A percentile compares a stretch with the other conserved stretches of the same genome.
These are phyloP conservation scores for Aspergillus sp. DNA, from an alignment of 2,329 filamentous ascomycete genomes.

Conservation along the genomic window DNA sequence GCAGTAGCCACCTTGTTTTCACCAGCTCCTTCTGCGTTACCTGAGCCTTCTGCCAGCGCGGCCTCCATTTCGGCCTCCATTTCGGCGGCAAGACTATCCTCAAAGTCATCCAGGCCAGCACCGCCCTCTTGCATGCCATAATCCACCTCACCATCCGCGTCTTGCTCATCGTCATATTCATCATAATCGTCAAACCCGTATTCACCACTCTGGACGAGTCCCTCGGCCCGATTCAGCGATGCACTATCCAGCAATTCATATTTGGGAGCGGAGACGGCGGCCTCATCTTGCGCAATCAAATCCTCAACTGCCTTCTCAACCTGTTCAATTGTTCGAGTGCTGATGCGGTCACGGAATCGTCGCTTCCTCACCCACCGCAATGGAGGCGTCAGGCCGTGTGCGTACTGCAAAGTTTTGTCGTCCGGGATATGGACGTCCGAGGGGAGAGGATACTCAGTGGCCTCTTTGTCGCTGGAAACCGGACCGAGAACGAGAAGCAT, in stretches of 20 bases:
- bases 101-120: constrained; percentile 31
- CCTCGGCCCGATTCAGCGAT: constrained; percentile 41
- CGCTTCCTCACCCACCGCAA: constrained; percentile 81
- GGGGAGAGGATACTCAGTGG: constrained; percentile 63
- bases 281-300: constrained; percentile 65
- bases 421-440: constrained; percentile 56
- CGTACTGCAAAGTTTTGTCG: constrained; percentile 65
- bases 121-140: constrained; percentile 35
- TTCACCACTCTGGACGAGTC: constrained; percentile 40
- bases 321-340: constrained; percentile 76
- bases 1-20: constrained; percentile 18
- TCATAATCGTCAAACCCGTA: constrained; percentile 36
- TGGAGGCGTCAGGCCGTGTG: constrained; percentile 81
- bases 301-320: constrained; percentile 76
- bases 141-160: constrained; percentile 46
- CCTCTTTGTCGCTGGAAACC: constrained; percentile 63
- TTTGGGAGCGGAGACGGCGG: constrained; percentile 51
- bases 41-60: constrained; percentile 34
- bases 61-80: constrained; percentile 44
- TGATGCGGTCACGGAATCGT: constrained; percentile 77
- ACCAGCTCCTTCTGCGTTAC: constrained; percentile 12
- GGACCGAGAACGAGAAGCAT: constrained; percentile 76
- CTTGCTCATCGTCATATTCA: constrained; percentile 43
- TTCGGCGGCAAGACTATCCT: constrained; percentile 39
- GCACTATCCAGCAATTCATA: constrained; percentile 60